phyloP scores from a whole-genome alignment of 2,329 filamentous ascomycete genomes.

The Beauveria rudraprayagi region DNA sequence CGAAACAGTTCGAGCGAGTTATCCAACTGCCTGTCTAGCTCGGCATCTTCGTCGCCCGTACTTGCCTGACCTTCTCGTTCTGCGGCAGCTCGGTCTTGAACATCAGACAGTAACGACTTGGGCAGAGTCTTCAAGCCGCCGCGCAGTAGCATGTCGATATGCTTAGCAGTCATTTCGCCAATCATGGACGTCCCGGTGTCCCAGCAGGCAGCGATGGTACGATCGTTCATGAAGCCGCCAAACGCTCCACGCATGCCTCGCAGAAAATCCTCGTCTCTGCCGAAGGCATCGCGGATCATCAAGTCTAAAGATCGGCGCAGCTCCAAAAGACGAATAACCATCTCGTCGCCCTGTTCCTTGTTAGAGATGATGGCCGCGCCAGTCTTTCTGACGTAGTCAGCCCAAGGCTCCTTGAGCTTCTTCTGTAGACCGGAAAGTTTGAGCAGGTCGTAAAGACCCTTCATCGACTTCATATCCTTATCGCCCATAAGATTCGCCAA shows the following conservation, averaged over 20 bases:
- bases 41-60: slow-evolving; percentile 79
- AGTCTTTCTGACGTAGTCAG: slow-evolving; percentile 66
- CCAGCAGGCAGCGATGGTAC: slow-evolving; percentile 63
- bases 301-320: slow-evolving; percentile 73
- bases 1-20: slow-evolving; percentile 91
- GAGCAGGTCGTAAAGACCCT: slow-evolving; percentile 70
- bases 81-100: slow-evolving; percentile 47
- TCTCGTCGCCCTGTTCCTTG: slow-evolving; percentile 67
- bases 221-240: slow-evolving; percentile 85
- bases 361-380: slow-evolving; percentile 76
- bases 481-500: slow-evolving; percentile 66
- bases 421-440: slow-evolving; percentile 62
- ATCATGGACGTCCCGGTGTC: slow-evolving; percentile 84
- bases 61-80: slow-evolving; percentile 57
- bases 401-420: slow-evolving; percentile 65
- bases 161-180: slow-evolving; percentile 97
- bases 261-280: slow-evolving; percentile 65
- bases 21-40: slow-evolving; percentile 86
- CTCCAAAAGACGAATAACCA: slow-evolving; percentile 75
- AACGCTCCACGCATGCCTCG: slow-evolving; percentile 80
- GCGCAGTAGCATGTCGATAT: slow-evolving; percentile 81
- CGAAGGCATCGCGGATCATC: slow-evolving; percentile 70
- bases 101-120: slow-evolving; percentile 55
- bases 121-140: slow-evolving; percentile 81
- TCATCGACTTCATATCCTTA: slow-evolving; percentile 61